These are phyloP conservation scores for Clonostachys chloroleuca DNA, from an alignment of 2,329 filamentous ascomycete genomes.

Conservation along the genomic window DNA sequence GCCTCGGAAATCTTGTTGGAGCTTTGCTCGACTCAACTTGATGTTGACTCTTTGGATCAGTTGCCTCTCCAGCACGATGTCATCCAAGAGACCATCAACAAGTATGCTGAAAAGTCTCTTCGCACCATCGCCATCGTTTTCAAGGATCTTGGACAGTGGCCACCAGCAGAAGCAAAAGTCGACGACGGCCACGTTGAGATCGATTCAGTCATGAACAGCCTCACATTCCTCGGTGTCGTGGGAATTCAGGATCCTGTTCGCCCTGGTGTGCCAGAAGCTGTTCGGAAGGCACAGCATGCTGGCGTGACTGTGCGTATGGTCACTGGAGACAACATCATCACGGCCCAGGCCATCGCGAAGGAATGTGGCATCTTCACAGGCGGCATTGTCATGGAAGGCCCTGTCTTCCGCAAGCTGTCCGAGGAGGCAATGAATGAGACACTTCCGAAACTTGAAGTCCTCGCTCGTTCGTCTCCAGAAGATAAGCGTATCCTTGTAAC, in stretches of 20 bases:
- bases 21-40: slow-evolving; percentile 34
- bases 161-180: slow-evolving; percentile 59
- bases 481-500: slow-evolving; percentile 54
- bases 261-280: slow-evolving; percentile 59
- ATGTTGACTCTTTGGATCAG: slow-evolving; percentile 23
- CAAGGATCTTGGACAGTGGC: slow-evolving; percentile 67
- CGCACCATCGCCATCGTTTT: slow-evolving; percentile 74
- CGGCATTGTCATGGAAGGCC: slow-evolving; percentile 62
- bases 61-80: slow-evolving; percentile 18
- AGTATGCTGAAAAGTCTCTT: slow-evolving; percentile 60
- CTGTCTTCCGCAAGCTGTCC: slow-evolving; percentile 53
- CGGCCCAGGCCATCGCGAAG: slow-evolving; percentile 58
- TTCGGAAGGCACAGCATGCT: slow-evolving; percentile 57
- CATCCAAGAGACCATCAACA: slow-evolving; percentile 33
- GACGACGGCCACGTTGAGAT: slow-evolving; percentile 54
- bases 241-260: slow-evolving; percentile 69
- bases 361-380: slow-evolving; percentile 61
- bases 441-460: slow-evolving; percentile 42
- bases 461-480: slow-evolving; percentile 55
- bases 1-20: slow-evolving; percentile 48
- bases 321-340: slow-evolving; percentile 64
- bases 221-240: slow-evolving; percentile 68
- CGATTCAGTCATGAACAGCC: slow-evolving; percentile 52
- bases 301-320: slow-evolving; percentile 70
- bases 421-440: slow-evolving; percentile 45